Evolutionary conservation across 768 basidiomycete genomes (phyloP), one percentile per base, ranked within the genome.

Genomic region (Russula dissimulans): DNA sequence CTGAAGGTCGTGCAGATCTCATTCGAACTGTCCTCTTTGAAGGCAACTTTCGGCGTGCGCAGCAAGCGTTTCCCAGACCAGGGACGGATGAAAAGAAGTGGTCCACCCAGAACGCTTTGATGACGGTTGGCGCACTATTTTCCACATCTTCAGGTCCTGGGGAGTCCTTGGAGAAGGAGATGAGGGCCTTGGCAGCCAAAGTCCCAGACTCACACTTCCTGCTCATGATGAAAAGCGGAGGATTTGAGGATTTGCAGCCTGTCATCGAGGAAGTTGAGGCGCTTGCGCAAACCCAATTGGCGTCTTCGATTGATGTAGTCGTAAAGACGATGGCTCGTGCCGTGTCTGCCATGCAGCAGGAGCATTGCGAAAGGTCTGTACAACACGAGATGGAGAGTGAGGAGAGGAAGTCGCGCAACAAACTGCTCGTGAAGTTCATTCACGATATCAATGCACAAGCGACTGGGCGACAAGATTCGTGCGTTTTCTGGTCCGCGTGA

Each of bases 131-230:
- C 15, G 22, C 18, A 10, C 14, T 54, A 26, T 47, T 58, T 34
- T 42, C 45, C 11, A 22, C 31, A 31, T 5, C 41, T 3, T 17
- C 29, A 26, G 46, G 8, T 17, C 18, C 38, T n/a, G 62, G 43
- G 22, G 59, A 51, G 3, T 5, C 38, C 34, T 31, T 59, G 7
- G 26, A 59, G n/a, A 45, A 17, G 22, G 62, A 66, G 3, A 56
- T 62, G 42, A 60, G 52, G 39, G n/a, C 8, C 14, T 31, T 54
- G 12, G 62, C 54, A 6, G 29, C 17, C 3, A n/a, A 6, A 3
- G 39, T 60, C 10, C 12, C 54, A 1, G 62, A 67, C 32, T 11
- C 42, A 2, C 54, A 39, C 0, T 67, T 67, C 38, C 39, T 67
- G 2, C 39, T 55, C 15, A n/a, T 18, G 8, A 29, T 66, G 18